Base-by-base conservation (phyloP, 805 yeast genomes). In the Hyphopichia homilentoma region DNA sequence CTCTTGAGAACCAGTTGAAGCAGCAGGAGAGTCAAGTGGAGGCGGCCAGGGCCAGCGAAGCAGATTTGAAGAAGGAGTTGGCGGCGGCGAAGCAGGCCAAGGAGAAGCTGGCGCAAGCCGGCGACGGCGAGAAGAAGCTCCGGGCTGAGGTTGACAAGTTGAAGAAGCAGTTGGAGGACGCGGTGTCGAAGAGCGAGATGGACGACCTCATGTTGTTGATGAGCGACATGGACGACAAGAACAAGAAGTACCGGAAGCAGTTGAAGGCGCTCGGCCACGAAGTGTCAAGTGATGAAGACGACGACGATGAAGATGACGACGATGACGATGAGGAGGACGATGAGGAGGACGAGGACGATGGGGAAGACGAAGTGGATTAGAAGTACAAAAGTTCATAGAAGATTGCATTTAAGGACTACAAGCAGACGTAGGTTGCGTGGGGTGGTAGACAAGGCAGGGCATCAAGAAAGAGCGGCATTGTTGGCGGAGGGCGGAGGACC, bases 151-250 rank as follows among this genome's bases (percentile, higher is more conserved):
- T 15, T 19, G 17, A 25, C 30, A 21, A 31, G 13, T 22, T 32
- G 22, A 29, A 38, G 12, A 33, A 50, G 25, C 39, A 50, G 45
- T 34, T 25, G 13, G 39, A 32, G 7, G 38, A 43, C 24, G 25
- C 36, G 24, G 79, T 72, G 11, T 70, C 77, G 2, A 68, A 66
- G 40, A 48, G 72, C 2, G 85, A 79, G 16, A 48, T 79, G 7
- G 95, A 87, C 45, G 95, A 85, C 40, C 55, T 87, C 46, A 73
- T 87, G 78, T 57, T 86, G 16, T 61, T 88, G 13, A 77, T 88
- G 54, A 75, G 83, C 13, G 95, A 85, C 28, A 61, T 86, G 44
- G 95, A 87, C 38, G 87, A 81, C 30, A 75, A 73, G 41, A 77
- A 77, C 36, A 61, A 68, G 19, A 66, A 66, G 40, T 80, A 84